A percentile compares a stretch with the other conserved stretches of the same genome.
Evolutionary conservation across 805 yeast genomes (phyloP).

Genomic region (Hanseniaspora guilliermondii): DNA sequence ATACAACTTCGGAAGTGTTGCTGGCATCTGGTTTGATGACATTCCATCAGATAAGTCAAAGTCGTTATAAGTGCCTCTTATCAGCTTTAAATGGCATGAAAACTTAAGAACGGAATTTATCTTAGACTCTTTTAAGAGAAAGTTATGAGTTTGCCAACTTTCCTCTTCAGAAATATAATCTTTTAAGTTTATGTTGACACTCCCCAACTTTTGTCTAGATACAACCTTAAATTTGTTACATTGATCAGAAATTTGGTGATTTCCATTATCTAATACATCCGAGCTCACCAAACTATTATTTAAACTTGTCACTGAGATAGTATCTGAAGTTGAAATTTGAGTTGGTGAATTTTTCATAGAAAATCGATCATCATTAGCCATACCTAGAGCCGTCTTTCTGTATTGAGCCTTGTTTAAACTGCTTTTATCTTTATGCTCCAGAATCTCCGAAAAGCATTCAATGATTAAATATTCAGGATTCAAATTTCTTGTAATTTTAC

Average conservation of each 20-base stretch:
- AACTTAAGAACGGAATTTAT: constrained; percentile 68
- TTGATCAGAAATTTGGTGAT: constrained; percentile 9
- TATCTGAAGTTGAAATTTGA: not conserved
- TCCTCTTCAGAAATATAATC: constrained; percentile 49
- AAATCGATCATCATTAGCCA: not conserved
- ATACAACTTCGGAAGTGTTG: constrained; percentile 13
- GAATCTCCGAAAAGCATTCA: constrained; percentile 35
- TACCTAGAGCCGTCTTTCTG: not conserved
- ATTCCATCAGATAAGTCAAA: constrained; percentile 19
- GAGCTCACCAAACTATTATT: not conserved
- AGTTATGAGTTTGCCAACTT: constrained; percentile 44
- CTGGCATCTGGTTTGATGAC: constrained; percentile 22
- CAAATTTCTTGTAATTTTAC: constrained; percentile 22
- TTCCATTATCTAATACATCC: not conserved
- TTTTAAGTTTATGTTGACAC: constrained; percentile 51
- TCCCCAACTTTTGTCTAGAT: constrained; percentile 46
- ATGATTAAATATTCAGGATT: constrained; percentile 29
- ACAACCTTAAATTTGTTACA: not conserved
- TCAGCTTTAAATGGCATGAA: constrained; percentile 38
- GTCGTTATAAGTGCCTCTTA: constrained; percentile 29
- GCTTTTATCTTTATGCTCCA: constrained; percentile 14
- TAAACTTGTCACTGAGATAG: not conserved
- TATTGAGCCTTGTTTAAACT: not conserved
- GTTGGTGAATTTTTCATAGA: not conserved
- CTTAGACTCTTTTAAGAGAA: constrained; percentile 63